Percentiles rank a stretch among this genome's conserved stretches.
These are phyloP conservation scores for Leccinum pellstonianum DNA, from an alignment of 768 basidiomycete genomes.

Conservation along the genomic window DNA sequence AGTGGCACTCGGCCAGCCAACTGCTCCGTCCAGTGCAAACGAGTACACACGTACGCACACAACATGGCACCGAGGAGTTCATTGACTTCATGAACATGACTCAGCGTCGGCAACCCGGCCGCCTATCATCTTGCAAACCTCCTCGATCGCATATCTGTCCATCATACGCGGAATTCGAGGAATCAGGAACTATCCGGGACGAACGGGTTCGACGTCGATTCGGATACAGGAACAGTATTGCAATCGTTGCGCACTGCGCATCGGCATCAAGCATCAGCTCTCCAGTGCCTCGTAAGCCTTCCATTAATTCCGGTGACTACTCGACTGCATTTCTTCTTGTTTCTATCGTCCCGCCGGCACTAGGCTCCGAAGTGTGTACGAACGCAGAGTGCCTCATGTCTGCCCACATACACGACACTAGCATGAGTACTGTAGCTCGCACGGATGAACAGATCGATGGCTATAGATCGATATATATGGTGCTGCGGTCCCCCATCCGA, in stretches of 20 bases:
- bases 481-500: background rate
- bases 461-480: background rate
- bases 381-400: background rate
- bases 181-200: background rate
- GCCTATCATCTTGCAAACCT: background rate
- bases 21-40: background rate
- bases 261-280: background rate
- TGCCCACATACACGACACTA: background rate
- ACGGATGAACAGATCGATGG: background rate
- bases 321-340: background rate
- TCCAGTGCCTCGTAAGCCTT: background rate
- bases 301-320: background rate
- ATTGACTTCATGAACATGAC: background rate
- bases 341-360: background rate
- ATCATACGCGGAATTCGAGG: background rate
- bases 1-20: background rate
- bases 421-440: background rate
- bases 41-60: background rate
- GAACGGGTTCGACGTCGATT: background rate
- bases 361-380: background rate
- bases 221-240: background rate
- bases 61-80: background rate
- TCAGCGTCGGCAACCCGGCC: background rate
- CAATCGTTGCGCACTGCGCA: background rate
- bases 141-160: background rate